A percentile compares a stretch with the other conserved stretches of the same genome.
phyloP scores from a whole-genome alignment of 495 filamentous ascomycete species.

The Neurospora hispaniola region DNA sequence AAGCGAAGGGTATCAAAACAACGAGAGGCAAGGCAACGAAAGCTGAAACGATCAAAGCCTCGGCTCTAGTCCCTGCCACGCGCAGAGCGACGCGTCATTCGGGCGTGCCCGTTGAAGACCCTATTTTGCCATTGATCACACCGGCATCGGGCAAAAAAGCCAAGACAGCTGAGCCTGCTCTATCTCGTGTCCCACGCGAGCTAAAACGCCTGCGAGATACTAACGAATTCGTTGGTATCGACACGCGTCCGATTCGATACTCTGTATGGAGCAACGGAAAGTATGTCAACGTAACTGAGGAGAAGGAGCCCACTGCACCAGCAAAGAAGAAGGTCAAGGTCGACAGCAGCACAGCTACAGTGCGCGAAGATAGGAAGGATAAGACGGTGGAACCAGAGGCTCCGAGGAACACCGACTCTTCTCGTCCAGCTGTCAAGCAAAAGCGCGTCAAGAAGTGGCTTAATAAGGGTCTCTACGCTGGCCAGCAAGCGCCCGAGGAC shows the following conservation, averaged over 20 bases:
- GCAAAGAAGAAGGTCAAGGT: conserved; percentile 35
- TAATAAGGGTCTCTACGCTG: conserved; percentile 76
- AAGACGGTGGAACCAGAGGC: conserved; percentile 34
- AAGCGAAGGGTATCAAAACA: neutral
- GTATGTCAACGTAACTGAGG: conserved; percentile 24
- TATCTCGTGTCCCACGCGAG: conserved; percentile 34
- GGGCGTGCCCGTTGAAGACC: conserved; percentile 34
- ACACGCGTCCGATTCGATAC: conserved; percentile 36
- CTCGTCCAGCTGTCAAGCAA: conserved; percentile 29
- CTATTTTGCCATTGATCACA: conserved; percentile 31
- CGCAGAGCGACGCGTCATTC: conserved; percentile 31
- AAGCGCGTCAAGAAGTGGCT: conserved; percentile 61
- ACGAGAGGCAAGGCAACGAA: neutral
- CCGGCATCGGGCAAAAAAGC: conserved; percentile 31
- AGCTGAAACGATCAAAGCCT: conserved; percentile 1
- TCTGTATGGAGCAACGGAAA: conserved; percentile 48
- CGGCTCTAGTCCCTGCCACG: conserved; percentile 23
- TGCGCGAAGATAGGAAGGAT: neutral
- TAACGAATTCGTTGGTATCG: conserved; percentile 42
- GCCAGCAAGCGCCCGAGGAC: conserved; percentile 55
- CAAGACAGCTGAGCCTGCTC: conserved; percentile 29
- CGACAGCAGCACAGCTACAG: conserved; percentile 12
- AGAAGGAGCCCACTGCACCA: conserved; percentile 16
- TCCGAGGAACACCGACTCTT: conserved; percentile 24
- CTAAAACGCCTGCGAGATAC: conserved; percentile 40